phyloP scores from a whole-genome alignment of 257 asterid species.

The Voacanga thouarsii region DNA sequence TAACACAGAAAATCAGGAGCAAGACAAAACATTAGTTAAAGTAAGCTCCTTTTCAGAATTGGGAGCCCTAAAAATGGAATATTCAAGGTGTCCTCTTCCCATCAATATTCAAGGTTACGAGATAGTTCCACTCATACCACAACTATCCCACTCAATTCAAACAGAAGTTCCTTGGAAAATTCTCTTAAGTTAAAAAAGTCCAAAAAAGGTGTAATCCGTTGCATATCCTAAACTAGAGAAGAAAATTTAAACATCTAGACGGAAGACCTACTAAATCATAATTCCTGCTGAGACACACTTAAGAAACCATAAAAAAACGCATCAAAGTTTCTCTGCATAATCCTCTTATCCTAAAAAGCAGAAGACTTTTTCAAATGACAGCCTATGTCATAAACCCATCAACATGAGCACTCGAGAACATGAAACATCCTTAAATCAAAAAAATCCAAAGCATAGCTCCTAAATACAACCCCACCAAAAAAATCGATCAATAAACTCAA shows the following conservation, averaged over 20 bases:
- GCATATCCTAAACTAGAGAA: background rate
- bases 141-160: background rate
- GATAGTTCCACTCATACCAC: no score
- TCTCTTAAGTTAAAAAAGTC: background rate
- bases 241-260: background rate
- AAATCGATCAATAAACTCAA: background rate
- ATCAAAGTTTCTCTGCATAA: background rate
- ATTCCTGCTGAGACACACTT: background rate
- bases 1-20: background rate
- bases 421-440: background rate
- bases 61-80: background rate
- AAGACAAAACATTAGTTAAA: background rate
- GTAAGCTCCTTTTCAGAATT: background rate
- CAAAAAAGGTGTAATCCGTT: background rate
- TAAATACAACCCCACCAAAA: background rate
- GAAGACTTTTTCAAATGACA: no score
- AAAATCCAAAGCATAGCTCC: slow-evolving; percentile 20
- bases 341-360: background rate
- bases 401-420: background rate
- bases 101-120: no score
- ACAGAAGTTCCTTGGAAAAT: background rate
- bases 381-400: background rate
- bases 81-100: background rate
- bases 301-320: no score
- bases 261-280: background rate